phyloP scores from a whole-genome alignment of 345 rosid species.

The Lepidium aucheri region DNA sequence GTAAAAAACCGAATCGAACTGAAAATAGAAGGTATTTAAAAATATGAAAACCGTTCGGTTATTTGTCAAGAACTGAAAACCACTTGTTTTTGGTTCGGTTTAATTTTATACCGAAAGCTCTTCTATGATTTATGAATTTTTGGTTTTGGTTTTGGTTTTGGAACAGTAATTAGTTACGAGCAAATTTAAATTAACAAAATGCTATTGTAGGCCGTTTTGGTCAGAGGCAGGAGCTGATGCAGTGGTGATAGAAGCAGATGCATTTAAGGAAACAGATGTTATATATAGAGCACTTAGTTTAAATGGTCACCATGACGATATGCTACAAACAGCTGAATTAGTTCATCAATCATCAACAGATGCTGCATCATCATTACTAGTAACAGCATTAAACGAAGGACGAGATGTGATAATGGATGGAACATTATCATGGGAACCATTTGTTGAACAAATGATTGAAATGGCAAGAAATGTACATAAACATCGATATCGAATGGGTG shows the following conservation, averaged over 20 bases:
- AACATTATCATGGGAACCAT: slow-evolving; percentile 87
- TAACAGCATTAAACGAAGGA: slow-evolving; percentile 93
- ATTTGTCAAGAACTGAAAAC: too few species aligned
- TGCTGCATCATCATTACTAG: slow-evolving; percentile 83
- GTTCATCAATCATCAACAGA: slow-evolving; percentile 87
- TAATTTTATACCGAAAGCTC: too few species aligned
- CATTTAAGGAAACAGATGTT: slow-evolving; percentile 90
- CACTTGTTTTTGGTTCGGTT: too few species aligned
- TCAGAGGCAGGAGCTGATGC: slow-evolving; percentile 65
- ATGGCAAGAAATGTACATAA: slow-evolving; percentile 87
- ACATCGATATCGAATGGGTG: slow-evolving; percentile 67
- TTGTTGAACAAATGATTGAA: slow-evolving; percentile 70
- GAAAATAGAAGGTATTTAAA: too few species aligned
- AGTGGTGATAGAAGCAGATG: slow-evolving; percentile 88
- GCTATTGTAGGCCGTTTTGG: slow-evolving; percentile 65
- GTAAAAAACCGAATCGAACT: too few species aligned
- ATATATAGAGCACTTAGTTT: slow-evolving; percentile 73
- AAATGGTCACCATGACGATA: slow-evolving; percentile 66
- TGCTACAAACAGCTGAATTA: slow-evolving; percentile 83
- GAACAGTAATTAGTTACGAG: too few species aligned
- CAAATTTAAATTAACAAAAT: not conserved
- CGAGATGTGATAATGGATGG: slow-evolving; percentile 96
- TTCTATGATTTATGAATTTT: too few species aligned
- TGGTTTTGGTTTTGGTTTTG: too few species aligned
- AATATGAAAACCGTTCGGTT: too few species aligned